Percentiles rank a stretch among this genome's conserved stretches.
Evolutionary conservation across 2,329 filamentous ascomycete species (phyloP).

Genomic region (Chaetomiaceae sp.): DNA sequence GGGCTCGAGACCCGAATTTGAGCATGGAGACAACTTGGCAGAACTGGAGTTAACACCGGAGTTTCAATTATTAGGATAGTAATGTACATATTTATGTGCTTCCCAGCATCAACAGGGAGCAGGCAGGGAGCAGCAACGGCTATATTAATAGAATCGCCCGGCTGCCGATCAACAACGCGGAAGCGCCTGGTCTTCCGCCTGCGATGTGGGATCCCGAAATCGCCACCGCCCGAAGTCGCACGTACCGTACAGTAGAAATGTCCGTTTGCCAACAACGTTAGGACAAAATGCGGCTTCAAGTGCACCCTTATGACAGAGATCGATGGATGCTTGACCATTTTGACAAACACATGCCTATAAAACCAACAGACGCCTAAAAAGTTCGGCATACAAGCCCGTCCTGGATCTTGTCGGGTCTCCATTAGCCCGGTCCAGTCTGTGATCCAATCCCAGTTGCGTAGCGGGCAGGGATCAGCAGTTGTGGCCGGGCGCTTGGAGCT

Average conservation of each 20-base stretch:
- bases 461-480: constrained; percentile 1
- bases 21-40: no score
- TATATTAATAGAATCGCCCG: constrained; percentile 12
- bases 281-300: no score
- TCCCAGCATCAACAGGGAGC: not conserved
- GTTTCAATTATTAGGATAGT: no score
- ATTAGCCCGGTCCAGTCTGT: not conserved
- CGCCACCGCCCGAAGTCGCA: not conserved
- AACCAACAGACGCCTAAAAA: no score
- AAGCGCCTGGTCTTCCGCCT: not conserved
- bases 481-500: constrained; percentile 2
- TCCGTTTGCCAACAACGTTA: no score
- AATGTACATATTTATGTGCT: no score
- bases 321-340: not conserved
- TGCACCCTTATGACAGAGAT: no score
- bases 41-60: no score
- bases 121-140: constrained; percentile 7
- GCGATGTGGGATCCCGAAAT: not conserved
- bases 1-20: not conserved
- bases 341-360: no score
- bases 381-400: no score
- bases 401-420: no score
- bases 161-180: constrained; percentile 4
- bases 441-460: not conserved
- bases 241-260: no score